Percentiles rank a stretch among this genome's conserved stretches.
Conservation (phyloP, 768 basidiomycete species). For the Lactarius evosmus region DNA sequence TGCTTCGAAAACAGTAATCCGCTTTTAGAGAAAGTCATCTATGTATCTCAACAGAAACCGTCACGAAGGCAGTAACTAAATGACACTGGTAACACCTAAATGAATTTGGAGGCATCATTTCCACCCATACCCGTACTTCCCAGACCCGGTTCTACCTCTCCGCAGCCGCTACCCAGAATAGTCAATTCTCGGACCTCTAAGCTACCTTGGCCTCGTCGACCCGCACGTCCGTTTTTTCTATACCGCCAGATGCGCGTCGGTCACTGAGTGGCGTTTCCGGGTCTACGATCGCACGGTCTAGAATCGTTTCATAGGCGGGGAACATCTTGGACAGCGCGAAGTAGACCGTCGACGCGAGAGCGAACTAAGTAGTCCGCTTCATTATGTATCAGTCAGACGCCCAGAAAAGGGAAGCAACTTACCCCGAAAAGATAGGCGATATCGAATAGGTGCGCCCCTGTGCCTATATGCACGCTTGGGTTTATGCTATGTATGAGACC, state of each 20-base stretch:
- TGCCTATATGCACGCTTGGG: conserved; percentile 56
- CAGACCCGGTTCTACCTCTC: background rate
- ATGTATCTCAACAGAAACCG: too few relatives aligned
- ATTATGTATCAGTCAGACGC: background rate
- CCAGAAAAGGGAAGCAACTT: conserved; percentile 8
- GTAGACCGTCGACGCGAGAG: conserved; percentile 20
- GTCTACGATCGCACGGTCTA: conserved; percentile 21
- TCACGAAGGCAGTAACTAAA: too few relatives aligned
- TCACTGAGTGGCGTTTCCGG: background rate
- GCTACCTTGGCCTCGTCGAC: background rate
- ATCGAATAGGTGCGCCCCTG: conserved; percentile 55
- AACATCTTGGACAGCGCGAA: conserved; percentile 21
- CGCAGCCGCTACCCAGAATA: background rate
- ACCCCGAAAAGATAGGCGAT: conserved; percentile 78
- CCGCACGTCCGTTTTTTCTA: background rate
- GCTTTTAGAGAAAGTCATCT: too few relatives aligned
- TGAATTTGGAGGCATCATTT: background rate
- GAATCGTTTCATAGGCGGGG: conserved; percentile 23
- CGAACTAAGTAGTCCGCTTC: conserved; percentile 7
- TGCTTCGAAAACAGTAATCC: background rate
- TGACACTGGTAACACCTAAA: background rate
- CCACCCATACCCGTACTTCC: background rate
- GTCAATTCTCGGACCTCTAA: background rate
- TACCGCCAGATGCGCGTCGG: background rate
- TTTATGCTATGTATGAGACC: conserved; percentile 78